phyloP scores from a whole-genome alignment of 345 rosid species.

The Salix purpurea region DNA sequence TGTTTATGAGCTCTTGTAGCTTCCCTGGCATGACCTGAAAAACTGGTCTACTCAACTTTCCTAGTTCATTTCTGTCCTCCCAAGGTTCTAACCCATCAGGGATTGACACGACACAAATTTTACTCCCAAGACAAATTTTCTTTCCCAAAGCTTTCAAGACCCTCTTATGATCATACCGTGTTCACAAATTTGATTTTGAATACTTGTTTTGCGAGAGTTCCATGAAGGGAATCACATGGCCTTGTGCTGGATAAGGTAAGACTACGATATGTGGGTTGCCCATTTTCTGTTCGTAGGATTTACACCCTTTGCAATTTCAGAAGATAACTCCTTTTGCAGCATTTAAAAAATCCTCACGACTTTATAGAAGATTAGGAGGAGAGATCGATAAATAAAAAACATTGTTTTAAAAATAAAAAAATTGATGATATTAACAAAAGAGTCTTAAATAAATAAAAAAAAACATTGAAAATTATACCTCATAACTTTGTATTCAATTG shows the following conservation, averaged over 20 bases:
- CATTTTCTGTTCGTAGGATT: background rate
- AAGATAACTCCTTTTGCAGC: background rate
- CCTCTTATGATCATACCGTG: slow-evolving; percentile 3
- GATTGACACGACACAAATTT: slow-evolving; percentile 2
- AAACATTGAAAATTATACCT: too few species aligned
- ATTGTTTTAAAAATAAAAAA: too few species aligned
- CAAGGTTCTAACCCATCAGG: background rate
- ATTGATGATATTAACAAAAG: too few species aligned
- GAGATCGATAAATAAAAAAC: background rate
- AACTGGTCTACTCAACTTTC: background rate
- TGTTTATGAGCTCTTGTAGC: background rate
- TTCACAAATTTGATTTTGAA: slow-evolving; percentile 18
- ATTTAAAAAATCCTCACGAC: background rate
- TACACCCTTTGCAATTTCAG: too few species aligned
- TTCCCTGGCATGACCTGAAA: slow-evolving; percentile 8
- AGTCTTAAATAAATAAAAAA: too few species aligned
- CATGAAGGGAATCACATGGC: slow-evolving; percentile 22
- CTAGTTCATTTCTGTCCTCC: background rate
- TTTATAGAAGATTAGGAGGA: background rate
- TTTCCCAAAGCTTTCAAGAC: background rate
- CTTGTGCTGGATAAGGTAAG: slow-evolving; percentile 17
- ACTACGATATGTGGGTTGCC: slow-evolving; percentile 11
- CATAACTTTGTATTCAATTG: too few species aligned
- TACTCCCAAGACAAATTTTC: background rate
- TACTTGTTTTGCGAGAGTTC: slow-evolving; percentile 10